Evolutionary conservation across 164 flowering plant species (phyloP), one percentile per base, ranked within the genome.

Genomic region (Warburgia ugandensis): DNA sequence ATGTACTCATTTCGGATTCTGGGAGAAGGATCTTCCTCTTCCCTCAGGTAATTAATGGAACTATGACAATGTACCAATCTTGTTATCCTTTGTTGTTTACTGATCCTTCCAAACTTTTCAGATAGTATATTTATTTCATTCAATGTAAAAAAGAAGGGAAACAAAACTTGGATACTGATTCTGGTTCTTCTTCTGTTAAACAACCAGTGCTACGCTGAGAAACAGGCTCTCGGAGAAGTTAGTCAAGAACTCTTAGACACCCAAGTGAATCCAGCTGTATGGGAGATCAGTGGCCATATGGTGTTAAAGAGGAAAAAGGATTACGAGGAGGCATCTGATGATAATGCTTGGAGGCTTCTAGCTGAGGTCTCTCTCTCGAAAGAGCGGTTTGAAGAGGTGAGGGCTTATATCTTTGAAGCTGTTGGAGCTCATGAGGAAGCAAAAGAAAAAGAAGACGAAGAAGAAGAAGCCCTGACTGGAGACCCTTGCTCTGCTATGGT

Each of bases 281-380:
- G 91, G 96, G 96, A 88, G 65, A 88, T 84, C 45, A 76, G 96
- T 56, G 96, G 94, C 14, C 96, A 87, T 49, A 82, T 87, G 63
- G 96, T 87, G 56, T 59, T 88, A 54, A 88, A 88, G 69, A 74
- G 83, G 70, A 79, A 54, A 61, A 48, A 77, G 45, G 88, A 84
- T 42, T 88, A 68, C 28, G 80, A 78, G 17, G 78, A 69, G 44
- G 94, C 91, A 26, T 69, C 84, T 9, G 81, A 84, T 69, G 79
- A 60, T 22, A 63, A 74, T 64, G 90, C 83, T 1, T 78, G 85
- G 77, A 73, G 75, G 52, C 84, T 87, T 26, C 84, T 87, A 10
- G 79, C 86, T 4, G 96, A 80, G 76, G 94, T 82, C 38, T 87
- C 96, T 29, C 73, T 87, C 5, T 78, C 88, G 2, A 76, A 78